phyloP scores from a whole-genome alignment of 768 basidiomycete species.

The Lentinus tigrinus region DNA sequence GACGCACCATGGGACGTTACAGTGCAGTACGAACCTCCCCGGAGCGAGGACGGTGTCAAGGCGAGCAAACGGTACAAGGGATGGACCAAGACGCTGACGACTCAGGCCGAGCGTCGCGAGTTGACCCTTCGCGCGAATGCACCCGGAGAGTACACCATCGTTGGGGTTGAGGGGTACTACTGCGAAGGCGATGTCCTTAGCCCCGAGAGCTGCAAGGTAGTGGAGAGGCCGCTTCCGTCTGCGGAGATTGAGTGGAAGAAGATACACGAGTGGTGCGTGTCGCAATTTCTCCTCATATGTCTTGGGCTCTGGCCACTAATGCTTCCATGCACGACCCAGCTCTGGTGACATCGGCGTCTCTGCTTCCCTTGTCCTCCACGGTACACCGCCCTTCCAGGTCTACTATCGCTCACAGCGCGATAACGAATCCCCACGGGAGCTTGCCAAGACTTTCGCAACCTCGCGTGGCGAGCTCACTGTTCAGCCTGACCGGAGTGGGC shows the following conservation, averaged over 20 bases:
- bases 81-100: slow-evolving; percentile 64
- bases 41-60: slow-evolving; percentile 33
- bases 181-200: slow-evolving; percentile 84
- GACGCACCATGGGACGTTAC: slow-evolving; percentile 70
- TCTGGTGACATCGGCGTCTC: slow-evolving; percentile 91
- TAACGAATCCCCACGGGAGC: slow-evolving; percentile 59
- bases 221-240: slow-evolving; percentile 72
- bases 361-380: slow-evolving; percentile 81
- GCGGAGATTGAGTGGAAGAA: slow-evolving; percentile 88
- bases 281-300: background rate
- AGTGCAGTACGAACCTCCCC: slow-evolving; percentile 58
- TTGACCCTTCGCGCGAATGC: slow-evolving; percentile 50
- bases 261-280: slow-evolving; percentile 82
- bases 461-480: slow-evolving; percentile 80
- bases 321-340: slow-evolving; percentile 35
- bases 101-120: slow-evolving; percentile 43
- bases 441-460: slow-evolving; percentile 57
- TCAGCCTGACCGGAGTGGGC: slow-evolving; percentile 86
- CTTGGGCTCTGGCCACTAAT: background rate
- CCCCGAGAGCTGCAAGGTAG: slow-evolving; percentile 76
- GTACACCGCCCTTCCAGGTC: slow-evolving; percentile 86
- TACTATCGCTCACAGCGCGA: slow-evolving; percentile 76
- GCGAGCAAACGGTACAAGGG: slow-evolving; percentile 46
- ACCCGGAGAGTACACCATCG: slow-evolving; percentile 78
- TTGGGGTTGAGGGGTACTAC: slow-evolving; percentile 70